Conservation (phyloP, 345 rosid genomes). For the Pseudoturritis turrita region DNA sequence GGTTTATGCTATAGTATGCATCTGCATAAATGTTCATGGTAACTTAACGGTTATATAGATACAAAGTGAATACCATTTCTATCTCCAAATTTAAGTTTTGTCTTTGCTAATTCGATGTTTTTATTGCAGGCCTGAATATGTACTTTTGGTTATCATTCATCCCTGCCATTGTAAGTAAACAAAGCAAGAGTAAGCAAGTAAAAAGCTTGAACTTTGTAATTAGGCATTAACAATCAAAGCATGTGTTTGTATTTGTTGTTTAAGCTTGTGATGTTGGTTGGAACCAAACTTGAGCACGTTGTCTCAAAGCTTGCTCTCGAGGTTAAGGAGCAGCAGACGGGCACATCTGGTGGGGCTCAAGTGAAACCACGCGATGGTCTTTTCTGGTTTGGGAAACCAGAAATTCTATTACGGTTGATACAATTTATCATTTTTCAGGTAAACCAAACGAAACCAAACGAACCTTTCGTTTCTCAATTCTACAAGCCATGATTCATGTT, state of each 20-base stretch:
- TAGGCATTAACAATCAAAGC: background rate
- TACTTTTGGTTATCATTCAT: constrained; percentile 97
- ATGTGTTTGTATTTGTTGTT: constrained; percentile 10
- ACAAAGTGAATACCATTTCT: background rate
- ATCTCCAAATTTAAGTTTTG: background rate
- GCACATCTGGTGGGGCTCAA: constrained; percentile 58
- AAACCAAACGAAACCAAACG: too few species aligned
- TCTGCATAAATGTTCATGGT: constrained; percentile 91
- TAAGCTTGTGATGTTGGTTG: constrained; percentile 87
- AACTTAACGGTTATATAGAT: constrained; percentile 1
- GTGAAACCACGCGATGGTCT: constrained; percentile 89
- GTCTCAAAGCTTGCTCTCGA: constrained; percentile 87
- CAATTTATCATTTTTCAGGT: constrained; percentile 94
- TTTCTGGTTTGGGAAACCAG: constrained; percentile 96
- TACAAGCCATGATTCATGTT: background rate
- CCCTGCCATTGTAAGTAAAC: constrained; percentile 78
- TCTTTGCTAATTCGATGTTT: background rate
- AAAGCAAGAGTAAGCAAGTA: background rate
- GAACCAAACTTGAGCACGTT: constrained; percentile 89
- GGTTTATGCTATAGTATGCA: constrained; percentile 83
- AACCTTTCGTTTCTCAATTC: background rate
- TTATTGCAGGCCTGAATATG: constrained; percentile 65
- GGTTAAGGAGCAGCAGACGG: constrained; percentile 64
- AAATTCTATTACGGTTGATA: constrained; percentile 59
- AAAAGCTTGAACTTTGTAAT: background rate